These are phyloP conservation scores for Saccharum spontaneum DNA, from an alignment of 176 grass and related monocot genomes.

Conservation along the genomic window DNA sequence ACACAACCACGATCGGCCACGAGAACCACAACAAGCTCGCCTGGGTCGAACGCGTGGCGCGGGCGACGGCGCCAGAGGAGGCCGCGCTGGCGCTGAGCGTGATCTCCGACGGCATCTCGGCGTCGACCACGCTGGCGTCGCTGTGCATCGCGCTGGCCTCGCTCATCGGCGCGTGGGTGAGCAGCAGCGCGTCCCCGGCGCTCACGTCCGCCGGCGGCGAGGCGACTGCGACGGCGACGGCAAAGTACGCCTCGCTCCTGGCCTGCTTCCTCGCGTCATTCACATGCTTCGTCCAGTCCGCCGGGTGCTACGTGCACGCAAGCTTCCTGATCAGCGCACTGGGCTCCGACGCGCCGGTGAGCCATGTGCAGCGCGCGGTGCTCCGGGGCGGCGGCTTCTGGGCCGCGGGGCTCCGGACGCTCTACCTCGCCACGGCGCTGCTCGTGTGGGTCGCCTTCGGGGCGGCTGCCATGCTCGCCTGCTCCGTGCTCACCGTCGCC, in stretches of 20 bases:
- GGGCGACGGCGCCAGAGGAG: conserved; percentile 44
- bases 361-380: conserved; percentile 59
- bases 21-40: conserved; percentile 84
- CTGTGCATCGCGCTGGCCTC: conserved; percentile 79
- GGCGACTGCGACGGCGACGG: conserved; percentile 36
- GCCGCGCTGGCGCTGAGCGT: conserved; percentile 54
- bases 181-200: conserved; percentile 41
- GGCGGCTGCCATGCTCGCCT: conserved; percentile 64
- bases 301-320: conserved; percentile 69
- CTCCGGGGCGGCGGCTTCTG: conserved; percentile 71
- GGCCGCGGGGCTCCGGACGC: conserved; percentile 57
- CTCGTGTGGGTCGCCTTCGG: conserved; percentile 83
- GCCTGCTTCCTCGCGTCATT: conserved; percentile 80
- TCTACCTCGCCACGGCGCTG: conserved; percentile 84
- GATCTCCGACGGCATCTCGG: conserved; percentile 69
- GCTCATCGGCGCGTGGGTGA: conserved; percentile 76
- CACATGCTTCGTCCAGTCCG: conserved; percentile 87
- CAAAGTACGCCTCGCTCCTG: conserved; percentile 65
- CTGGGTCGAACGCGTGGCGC: conserved; percentile 60
- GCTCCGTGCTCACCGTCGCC: conserved; percentile 59
- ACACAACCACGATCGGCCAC: conserved; percentile 69
- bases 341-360: conserved; percentile 63
- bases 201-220: conserved; percentile 29
- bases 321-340: conserved; percentile 81
- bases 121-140: conserved; percentile 80